Base-by-base conservation (phyloP, 331 rosid genomes). In the Stylosanthes scabra region DNA sequence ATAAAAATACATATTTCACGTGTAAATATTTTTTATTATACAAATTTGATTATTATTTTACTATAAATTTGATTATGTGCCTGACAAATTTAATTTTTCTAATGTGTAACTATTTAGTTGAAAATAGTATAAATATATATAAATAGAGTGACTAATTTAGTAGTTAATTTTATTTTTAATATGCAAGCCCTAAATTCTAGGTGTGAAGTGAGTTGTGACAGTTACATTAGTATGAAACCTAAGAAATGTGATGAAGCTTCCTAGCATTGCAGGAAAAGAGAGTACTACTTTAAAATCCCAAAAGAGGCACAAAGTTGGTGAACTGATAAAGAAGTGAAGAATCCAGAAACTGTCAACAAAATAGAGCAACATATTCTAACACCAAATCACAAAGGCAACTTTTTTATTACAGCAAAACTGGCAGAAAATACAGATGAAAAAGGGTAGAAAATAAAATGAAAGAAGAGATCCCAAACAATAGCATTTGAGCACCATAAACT, bases 271-370 rank as follows among this genome's bases (percentile, higher is more conserved):
- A 56, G 13, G 41, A 27, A 39, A 15, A 28, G 25, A 52, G 28
- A n/a, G 50, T 29, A 66, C 62, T 52, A 44, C 7, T 40, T 51
- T 63, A 16, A 1, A 40, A 54, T 27, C 58, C 58, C 14, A 74
- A 75, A 66, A 60, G 59, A 27, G 46, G 44, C n/a, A 25, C 37
- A 31, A 31, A n/a, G 68, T 68, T 55, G 62, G 78, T 68, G 72
- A 74, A 39, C 66, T 16, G 28, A 47, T 6, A 65, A 65, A 4
- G 37, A 59, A 28, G n/a, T 49, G 16, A 49, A 42, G 79, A 20
- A 37, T 59, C 56, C 68, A 44, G 60, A 66, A 15, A 3, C 14
- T 9, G n/a, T 46, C 40, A 25, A 31, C 31, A 65, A 49, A 65
- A 39, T 68, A 34, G 63, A 16, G 20, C 41, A 72, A 63, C 34